These are phyloP conservation scores for Anisodus tanguticus DNA, from an alignment of 257 asterid species.

Conservation along the genomic window DNA sequence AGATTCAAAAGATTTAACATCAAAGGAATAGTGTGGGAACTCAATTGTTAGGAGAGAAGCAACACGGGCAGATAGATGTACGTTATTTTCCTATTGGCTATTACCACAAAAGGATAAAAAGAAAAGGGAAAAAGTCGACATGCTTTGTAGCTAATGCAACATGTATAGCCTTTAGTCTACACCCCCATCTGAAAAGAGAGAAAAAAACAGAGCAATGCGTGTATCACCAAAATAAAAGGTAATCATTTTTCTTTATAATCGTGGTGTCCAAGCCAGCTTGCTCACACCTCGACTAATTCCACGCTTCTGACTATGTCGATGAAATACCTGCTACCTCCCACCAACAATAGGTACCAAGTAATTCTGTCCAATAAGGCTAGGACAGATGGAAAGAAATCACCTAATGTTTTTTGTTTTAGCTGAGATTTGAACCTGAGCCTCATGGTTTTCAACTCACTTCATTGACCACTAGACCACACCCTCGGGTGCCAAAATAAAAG, in stretches of 20 bases:
- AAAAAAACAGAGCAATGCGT: not conserved
- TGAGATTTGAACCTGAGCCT: no score
- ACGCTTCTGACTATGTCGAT: no score
- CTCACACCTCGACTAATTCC: no score
- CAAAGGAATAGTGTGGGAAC: not conserved
- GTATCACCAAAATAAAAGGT: not conserved
- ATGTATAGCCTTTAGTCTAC: not conserved
- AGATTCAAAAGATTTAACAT: not conserved
- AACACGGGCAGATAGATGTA: not conserved
- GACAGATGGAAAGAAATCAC: no score
- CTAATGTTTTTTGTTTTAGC: no score
- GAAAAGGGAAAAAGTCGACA: not conserved
- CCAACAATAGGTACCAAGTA: no score
- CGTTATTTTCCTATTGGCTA: not conserved
- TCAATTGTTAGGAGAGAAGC: not conserved
- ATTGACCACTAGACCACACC: no score
- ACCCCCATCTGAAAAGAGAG: not conserved
- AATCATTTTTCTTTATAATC: not conserved
- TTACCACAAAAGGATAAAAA: not conserved
- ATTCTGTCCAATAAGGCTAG: no score
- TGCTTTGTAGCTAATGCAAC: not conserved
- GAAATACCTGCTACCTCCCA: no score
- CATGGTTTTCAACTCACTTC: no score
- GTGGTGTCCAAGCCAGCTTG: no score
- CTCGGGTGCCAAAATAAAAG: no score